Conservation (phyloP, 2,329 filamentous ascomycete genomes). For the Aspergillus pseudotamarii region DNA sequence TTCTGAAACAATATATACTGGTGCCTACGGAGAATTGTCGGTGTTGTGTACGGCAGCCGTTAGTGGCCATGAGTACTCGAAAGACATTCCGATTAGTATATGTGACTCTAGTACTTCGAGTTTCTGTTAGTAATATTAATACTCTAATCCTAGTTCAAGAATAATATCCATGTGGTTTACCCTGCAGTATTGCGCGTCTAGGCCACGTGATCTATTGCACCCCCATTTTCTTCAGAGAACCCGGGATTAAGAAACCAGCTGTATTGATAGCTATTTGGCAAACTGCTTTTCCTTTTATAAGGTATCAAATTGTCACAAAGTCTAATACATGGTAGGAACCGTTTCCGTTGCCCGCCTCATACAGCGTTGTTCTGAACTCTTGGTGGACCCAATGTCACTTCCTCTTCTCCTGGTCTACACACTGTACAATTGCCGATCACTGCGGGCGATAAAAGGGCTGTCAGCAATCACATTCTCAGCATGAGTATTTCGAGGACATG, state of each 20-base stretch:
- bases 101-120: neutral
- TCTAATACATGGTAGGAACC: fast-evolving
- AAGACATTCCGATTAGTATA: neutral
- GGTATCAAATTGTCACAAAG: neutral
- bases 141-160: neutral
- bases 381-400: neutral
- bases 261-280: fast-evolving
- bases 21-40: neutral
- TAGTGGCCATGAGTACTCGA: neutral
- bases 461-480: too few relatives aligned
- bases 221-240: too few relatives aligned
- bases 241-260: neutral
- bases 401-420: fast-evolving
- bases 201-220: neutral
- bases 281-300: neutral
- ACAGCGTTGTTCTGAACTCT: neutral
- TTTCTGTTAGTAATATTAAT: neutral
- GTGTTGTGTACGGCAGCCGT: neutral
- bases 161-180: neutral
- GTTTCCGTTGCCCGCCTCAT: neutral
- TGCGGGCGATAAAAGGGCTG: too few relatives aligned
- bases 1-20: neutral
- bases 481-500: neutral
- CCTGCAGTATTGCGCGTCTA: neutral
- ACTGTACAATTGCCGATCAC: neutral